Evolutionary conservation across 306 rosid genomes (phyloP).

Genomic region (Trifolium fragiferum): DNA sequence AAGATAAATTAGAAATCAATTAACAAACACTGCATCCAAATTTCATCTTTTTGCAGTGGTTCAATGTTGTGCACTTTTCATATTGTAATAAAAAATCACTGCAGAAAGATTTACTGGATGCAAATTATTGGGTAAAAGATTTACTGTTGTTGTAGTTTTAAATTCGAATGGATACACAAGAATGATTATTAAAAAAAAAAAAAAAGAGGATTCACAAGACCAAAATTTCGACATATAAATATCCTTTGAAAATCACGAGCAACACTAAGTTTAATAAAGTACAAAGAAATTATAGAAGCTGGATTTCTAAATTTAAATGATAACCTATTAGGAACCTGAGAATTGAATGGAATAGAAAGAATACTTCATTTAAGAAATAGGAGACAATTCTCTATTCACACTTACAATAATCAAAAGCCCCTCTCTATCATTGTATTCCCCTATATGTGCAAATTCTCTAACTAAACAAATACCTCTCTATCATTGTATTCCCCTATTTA

Average conservation of each 20-base stretch:
- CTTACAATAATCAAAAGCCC: too few relatives aligned
- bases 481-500: too few relatives aligned
- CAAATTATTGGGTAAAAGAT: not conserved
- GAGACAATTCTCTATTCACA: too few relatives aligned
- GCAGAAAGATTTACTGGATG: not conserved
- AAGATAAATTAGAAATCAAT: slow-evolving; percentile 29
- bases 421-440: too few relatives aligned
- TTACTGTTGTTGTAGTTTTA: slow-evolving; percentile 2
- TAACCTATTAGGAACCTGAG: not conserved
- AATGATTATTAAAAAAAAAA: too few relatives aligned
- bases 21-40: slow-evolving; percentile 9
- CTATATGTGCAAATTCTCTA: too few relatives aligned
- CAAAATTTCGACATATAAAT: slow-evolving; percentile 5
- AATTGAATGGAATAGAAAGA: too few relatives aligned
- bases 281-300: slow-evolving; percentile 2
- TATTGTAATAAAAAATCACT: not conserved
- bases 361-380: too few relatives aligned
- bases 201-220: not conserved
- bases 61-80: slow-evolving; percentile 23
- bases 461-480: too few relatives aligned
- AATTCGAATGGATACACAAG: not conserved
- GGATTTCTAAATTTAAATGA: slow-evolving; percentile 17
- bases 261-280: not conserved
- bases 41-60: slow-evolving; percentile 8
- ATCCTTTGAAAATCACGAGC: not conserved